A percentile compares a stretch with the other conserved stretches of the same genome.
Evolutionary conservation across 495 filamentous ascomycete species (phyloP).

Genomic region (Glarea lozoyensis): DNA sequence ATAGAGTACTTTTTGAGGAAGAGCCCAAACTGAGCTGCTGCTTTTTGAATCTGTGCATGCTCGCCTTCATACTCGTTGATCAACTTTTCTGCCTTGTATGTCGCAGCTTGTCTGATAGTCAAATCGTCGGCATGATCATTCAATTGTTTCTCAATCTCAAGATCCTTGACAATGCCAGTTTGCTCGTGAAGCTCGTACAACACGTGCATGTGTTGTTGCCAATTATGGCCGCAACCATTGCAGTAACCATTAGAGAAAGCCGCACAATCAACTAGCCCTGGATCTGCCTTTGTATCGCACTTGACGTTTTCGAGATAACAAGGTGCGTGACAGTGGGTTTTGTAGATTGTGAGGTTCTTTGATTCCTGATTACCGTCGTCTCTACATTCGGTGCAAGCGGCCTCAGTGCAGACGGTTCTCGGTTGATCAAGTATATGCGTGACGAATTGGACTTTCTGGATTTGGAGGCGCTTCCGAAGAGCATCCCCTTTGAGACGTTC

Average conservation of each 20-base stretch:
- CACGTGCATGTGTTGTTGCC: constrained; percentile 29
- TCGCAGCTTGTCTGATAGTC: constrained; percentile 15
- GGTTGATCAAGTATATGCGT: constrained; percentile 7
- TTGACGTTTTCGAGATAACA: constrained; percentile 14
- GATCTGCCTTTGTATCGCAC: constrained; percentile 7
- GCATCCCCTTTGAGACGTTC: constrained; percentile 17
- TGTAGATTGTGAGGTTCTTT: constrained; percentile 11
- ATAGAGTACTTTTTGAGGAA: constrained; percentile 31
- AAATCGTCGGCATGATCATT: constrained; percentile 17
- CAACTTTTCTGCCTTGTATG: constrained; percentile 11
- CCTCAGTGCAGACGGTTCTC: constrained; percentile 12
- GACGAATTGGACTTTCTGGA: constrained; percentile 7
- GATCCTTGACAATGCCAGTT: constrained; percentile 18
- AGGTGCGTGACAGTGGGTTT: constrained; percentile 13
- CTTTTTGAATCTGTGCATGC: constrained; percentile 23
- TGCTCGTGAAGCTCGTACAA: constrained; percentile 21
- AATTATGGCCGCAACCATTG: constrained; percentile 23
- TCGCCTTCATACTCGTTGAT: constrained; percentile 26
- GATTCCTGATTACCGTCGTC: constrained; percentile 13
- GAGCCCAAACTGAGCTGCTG: constrained; percentile 27
- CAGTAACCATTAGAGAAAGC: constrained; percentile 15
- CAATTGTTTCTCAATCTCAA: constrained; percentile 19
- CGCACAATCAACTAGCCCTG: constrained; percentile 13
- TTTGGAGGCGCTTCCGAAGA: constrained; percentile 17
- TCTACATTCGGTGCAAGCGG: constrained; percentile 6